Evolutionary conservation across 1,284 basidiomycete species (phyloP), one percentile per base, ranked within the genome.

Genomic region (Cutaneotrichosporon sp.): DNA sequence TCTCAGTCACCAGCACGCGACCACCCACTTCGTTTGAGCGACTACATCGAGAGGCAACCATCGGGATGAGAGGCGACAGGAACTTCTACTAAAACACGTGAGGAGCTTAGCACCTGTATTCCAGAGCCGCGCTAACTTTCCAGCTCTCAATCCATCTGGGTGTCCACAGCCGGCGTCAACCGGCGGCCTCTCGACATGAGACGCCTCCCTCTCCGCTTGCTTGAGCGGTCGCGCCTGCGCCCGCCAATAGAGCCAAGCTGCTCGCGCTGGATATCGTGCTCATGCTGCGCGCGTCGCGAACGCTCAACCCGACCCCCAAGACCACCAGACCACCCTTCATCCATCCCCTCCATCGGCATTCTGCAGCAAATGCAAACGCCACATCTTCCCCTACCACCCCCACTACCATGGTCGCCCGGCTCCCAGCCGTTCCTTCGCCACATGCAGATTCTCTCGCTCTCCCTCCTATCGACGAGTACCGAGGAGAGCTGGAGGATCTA

Each of bases 211-310:
- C 37, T 31, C 12, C 47, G n/a, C 16, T 19, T 31, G 19, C 27
- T 32, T 9, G 29, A 31, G 5, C 37, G 35, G 37, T n/a, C n/a
- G 27, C 27, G 17, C 2, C 37, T 42, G 3, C 46, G 41, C 16
- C 52, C 55, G 6, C 66, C 67, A 8, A 26, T 47, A 6, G 61
- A 51, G 25, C 65, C 68, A 1, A 60, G 68, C 46, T 72, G 70
- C 54, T 72, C 70, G 24, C 59, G 66, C 52, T 72, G 68, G 68
- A 57, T 68, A 24, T 65, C 67, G 5, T 68, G 67, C 49, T 56
- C 64, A 4, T 64, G 62, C 34, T 67, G 64, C 34, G 52, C 50
- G 17, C 29, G 25, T 14, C 16, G 37, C n/a, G 25, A 17, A 2
- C 38, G 26, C n/a, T 5, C 39, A 9, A 33, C 26, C 6, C 34